Evolutionary conservation across 2,329 filamentous ascomycete genomes (phyloP), one percentile per base, ranked within the genome.

Genomic region (Hypoxylon sp.): DNA sequence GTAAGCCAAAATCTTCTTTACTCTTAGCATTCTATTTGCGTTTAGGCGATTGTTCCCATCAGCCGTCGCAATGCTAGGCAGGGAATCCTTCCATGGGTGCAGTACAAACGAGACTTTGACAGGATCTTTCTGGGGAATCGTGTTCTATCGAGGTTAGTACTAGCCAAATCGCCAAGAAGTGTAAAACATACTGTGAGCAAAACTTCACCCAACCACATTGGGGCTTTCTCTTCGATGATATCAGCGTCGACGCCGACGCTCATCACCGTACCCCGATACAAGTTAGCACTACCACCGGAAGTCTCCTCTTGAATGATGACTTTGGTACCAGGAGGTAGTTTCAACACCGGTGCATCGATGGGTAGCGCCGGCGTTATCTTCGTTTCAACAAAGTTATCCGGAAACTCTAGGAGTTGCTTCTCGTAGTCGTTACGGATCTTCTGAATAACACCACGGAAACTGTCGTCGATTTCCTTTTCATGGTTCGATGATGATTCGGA

Each of bases 91-190:
- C 82, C 88, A 94, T 0, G 96, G 94, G 73, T 96, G 89, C 23
- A 99, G 84, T 14, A 97, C 87, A 76, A 99, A 99, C 2, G 93
- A 94, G n/a, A 98, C 90, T 84, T 99, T 99, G 73, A 95, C 89
- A 1, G 94, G 90, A n/a, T 98, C 96, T 82, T 98, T 98, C 65
- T 86, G 81, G 0, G 94, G 93, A 7, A 93, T 88, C 77, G 89
- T 86, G 77, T 98, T 98, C 84, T 93, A 77, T 53, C 2, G 50
- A 48, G 48, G 60, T 65, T 49, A 73, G 65, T 62, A 19, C 9
- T 3, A 23, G 19, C n/a, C 25, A n/a, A 21, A 45, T 38, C 5
- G 10, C 46, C 32, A 1, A 34, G 9, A n/a, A 17, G 43, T 25
- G 23, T 3, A 58, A 60, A 36, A 73, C 82, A 73, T 81, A 91